phyloP scores from a whole-genome alignment of 345 rosid genomes.

The Syzygium oleosum region DNA sequence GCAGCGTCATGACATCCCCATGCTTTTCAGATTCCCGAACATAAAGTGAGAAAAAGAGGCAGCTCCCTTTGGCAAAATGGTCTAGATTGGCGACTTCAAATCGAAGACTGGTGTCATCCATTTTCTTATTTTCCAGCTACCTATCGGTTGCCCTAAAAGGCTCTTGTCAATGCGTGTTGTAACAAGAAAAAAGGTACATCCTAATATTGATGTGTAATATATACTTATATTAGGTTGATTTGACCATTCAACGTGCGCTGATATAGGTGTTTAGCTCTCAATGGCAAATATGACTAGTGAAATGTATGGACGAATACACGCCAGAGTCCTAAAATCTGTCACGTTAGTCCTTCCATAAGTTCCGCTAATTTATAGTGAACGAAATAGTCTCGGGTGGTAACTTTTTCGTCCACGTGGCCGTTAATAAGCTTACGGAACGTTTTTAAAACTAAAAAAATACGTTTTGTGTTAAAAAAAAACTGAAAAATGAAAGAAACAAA shows the following conservation, averaged over 20 bases:
- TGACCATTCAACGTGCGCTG: neutral
- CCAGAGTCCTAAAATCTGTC: neutral
- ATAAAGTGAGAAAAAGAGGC: neutral
- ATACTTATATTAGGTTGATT: neutral
- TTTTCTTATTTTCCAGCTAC: neutral
- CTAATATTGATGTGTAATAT: neutral
- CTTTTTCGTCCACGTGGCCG: neutral
- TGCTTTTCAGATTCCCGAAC: neutral
- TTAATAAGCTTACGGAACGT: neutral
- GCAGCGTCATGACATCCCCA: neutral
- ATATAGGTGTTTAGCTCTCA: neutral
- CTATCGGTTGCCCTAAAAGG: neutral
- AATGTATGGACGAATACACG: too few species aligned
- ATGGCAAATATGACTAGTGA: neutral
- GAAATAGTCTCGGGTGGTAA: neutral
- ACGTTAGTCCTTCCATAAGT: neutral
- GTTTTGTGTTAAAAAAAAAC: too few species aligned
- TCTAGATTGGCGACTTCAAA: neutral
- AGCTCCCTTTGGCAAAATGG: neutral
- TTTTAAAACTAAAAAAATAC: too few species aligned
- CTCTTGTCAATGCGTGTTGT: neutral
- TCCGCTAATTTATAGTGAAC: too few species aligned
- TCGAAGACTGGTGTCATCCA: neutral
- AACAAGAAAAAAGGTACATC: neutral
- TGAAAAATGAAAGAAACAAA: neutral